Evolutionary conservation across 1,139 yeast species (phyloP), one percentile per base, ranked within the genome.

Genomic region (Debaryomyces psychrophilus): DNA sequence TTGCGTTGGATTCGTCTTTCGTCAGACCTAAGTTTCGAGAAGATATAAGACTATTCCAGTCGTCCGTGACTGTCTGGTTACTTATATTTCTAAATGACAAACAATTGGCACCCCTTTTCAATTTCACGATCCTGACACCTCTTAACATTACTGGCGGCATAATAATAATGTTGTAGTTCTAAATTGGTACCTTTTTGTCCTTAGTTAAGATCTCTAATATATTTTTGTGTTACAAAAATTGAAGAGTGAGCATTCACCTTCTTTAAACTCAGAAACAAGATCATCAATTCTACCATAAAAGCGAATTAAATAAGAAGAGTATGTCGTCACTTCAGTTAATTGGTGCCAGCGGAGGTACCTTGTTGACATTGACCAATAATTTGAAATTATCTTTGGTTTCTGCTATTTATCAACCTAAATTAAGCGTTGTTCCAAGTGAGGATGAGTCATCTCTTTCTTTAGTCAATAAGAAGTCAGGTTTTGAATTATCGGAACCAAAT

Each of bases 401-500:
- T 3, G 57, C 67, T 6, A 71, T 62, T 15, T 73, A 58, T 54
- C 57, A 57, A 18, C 69, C 71, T n/a, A 57, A 68, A 33, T 50
- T 71, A 18, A 47, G 64, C 52, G 56, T 64, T 58, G 48, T 56
- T 49, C 36, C 60, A 62, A 43, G 65, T 31, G 74, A 68, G 36
- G 73, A 69, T 42, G 73, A 67, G 43, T 61, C 69, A 41, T 64
- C 64, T 9, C 61, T 74, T 34, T 52, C 60, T 20, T 67, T 81
- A 45, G 58, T 61, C 38, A 68, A 69, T 54, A 61, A 64, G 53
- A 63, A 57, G 56, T 51, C 64, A 29, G 71, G 64, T 12, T 79
- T 85, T 47, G 79, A 76, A 55, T 75, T 90, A 54, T 70, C 79
- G 50, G 96, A 90, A 65, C 79, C 95, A 28, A 89, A 90, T 63